A percentile compares a stretch with the other conserved stretches of the same genome.
phyloP scores from a whole-genome alignment of 805 yeast species.

The Gaillardinia entomophila region DNA sequence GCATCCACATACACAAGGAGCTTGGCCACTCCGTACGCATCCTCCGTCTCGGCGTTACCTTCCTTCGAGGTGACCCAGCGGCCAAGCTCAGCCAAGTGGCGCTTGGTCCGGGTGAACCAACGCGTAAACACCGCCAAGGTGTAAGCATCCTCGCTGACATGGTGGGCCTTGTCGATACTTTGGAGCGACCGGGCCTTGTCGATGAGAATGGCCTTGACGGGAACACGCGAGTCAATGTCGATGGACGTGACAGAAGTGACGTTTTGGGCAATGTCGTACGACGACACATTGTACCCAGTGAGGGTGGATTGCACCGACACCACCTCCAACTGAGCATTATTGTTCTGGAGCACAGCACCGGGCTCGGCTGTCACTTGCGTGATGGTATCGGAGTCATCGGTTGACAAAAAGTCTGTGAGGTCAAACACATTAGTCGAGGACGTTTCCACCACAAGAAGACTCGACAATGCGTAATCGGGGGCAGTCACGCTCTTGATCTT shows the following conservation, averaged over 20 bases:
- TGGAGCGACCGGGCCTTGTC: conserved; percentile 26
- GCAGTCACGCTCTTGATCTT: not conserved
- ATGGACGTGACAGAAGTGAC: not conserved
- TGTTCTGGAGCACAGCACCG: not conserved
- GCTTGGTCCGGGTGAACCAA: conserved; percentile 22
- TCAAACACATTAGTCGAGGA: conserved; percentile 13
- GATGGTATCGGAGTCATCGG: conserved; percentile 11
- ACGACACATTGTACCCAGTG: conserved; percentile 4
- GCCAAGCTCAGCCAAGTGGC: conserved; percentile 33
- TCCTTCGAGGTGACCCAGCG: conserved; percentile 9
- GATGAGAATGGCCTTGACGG: conserved; percentile 15
- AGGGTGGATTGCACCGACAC: conserved; percentile 3
- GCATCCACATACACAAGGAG: conserved; percentile 22
- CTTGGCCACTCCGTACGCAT: conserved; percentile 27
- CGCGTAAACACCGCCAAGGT: conserved; percentile 14
- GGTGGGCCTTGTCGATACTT: conserved; percentile 23
- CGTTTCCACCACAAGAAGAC: not conserved
- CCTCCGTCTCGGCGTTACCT: conserved; percentile 1
- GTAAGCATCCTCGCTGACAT: conserved; percentile 23
- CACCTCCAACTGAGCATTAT: conserved; percentile 4
- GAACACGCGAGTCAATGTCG: not conserved
- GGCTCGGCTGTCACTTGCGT: conserved; percentile 6
- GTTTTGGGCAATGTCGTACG: conserved; percentile 5
- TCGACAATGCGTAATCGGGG: not conserved
- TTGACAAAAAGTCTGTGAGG: conserved; percentile 16